Base-by-base conservation (phyloP, 2,329 filamentous ascomycete species). In the Colletotrichum endophyticum region DNA sequence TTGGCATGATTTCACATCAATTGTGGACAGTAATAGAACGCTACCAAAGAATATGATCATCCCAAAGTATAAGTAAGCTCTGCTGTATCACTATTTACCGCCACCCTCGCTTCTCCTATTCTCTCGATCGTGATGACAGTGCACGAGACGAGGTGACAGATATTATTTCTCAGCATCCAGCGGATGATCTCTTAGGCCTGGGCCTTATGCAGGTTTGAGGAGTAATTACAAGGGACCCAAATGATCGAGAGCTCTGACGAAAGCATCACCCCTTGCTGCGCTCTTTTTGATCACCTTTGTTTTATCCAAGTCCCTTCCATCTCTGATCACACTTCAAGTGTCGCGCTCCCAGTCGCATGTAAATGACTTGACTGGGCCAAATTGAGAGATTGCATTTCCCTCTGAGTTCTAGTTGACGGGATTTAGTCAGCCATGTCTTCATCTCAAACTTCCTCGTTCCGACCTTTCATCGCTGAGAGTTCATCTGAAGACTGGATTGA, bases 381-480 rank as follows among this genome's bases (percentile, higher is more conserved):
- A 53, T 53, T 5, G 44, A n/a, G 1, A 53, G 6, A 22, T 3
- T 5, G 0, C 6, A 53, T 53, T 53, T 53, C n/a, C n/a, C n/a
- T 19, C 1, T 19, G 44, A 53, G 1, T 1, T 22, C n/a, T 5
- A 53, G 44, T 53, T 0, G n/a, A 22, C 1, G 11, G 0, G n/a
- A 0, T 22, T 13, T 0, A 53, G 44, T 22, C 44, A 2, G n/a
- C n/a, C 44, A 22, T 0, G n/a, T 53, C 44, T 53, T 53, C 44
- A 1, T 53, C 6, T 22, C 2, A 13, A 22, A 22, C 1, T 53
- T 22, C 11, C 44, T 53, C 44, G 0, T 5, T 53, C n/a, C 44
- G 44, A 53, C n/a, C 44, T 53, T 22, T 53, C 44, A 53, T 22
- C 2, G 44, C 3, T 3, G 2, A 53, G n/a, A 53, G 44, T 22